Evolutionary conservation across 2,329 filamentous ascomycete genomes (phyloP).

Genomic region (Erysiphe pulchra): DNA sequence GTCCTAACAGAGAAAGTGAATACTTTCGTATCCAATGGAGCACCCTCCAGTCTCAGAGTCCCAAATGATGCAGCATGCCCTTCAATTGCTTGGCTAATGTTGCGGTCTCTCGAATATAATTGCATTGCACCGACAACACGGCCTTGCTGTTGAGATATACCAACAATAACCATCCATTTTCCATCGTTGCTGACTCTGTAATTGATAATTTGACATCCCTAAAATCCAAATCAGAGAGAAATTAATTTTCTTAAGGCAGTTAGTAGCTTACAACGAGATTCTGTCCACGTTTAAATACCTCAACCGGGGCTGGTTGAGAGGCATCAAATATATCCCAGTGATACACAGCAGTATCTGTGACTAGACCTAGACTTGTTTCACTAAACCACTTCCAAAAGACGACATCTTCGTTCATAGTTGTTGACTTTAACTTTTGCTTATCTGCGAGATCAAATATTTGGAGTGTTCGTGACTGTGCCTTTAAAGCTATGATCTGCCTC

Average conservation of each 20-base stretch:
- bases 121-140: conserved; percentile 93
- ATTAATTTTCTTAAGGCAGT: neutral
- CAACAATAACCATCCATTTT: conserved; percentile 96
- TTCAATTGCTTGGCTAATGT: conserved; percentile 94
- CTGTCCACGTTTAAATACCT: conserved; percentile 82
- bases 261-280: conserved; percentile 48
- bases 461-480: conserved; percentile 77
- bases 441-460: conserved; percentile 90
- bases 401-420: conserved; percentile 89
- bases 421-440: conserved; percentile 91
- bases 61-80: conserved; percentile 91
- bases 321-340: conserved; percentile 95
- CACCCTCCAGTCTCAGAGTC: conserved; percentile 67
- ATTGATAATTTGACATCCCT: conserved; percentile 98
- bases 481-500: conserved; percentile 86
- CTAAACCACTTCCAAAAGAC: conserved; percentile 99
- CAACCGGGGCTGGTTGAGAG: conserved; percentile 51
- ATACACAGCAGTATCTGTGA: conserved; percentile 76
- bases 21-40: conserved; percentile 72
- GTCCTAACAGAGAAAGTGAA: conserved; percentile 92
- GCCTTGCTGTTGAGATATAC: conserved; percentile 79
- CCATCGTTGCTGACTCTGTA: conserved; percentile 88
- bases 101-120: conserved; percentile 83
- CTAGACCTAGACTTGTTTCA: conserved; percentile 63
- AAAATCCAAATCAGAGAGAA: conserved; percentile 2